A percentile compares a stretch with the other conserved stretches of the same genome.
These are phyloP conservation scores for Tolypocladium pustulatum DNA, from an alignment of 2,329 filamentous ascomycete species.

Conservation along the genomic window DNA sequence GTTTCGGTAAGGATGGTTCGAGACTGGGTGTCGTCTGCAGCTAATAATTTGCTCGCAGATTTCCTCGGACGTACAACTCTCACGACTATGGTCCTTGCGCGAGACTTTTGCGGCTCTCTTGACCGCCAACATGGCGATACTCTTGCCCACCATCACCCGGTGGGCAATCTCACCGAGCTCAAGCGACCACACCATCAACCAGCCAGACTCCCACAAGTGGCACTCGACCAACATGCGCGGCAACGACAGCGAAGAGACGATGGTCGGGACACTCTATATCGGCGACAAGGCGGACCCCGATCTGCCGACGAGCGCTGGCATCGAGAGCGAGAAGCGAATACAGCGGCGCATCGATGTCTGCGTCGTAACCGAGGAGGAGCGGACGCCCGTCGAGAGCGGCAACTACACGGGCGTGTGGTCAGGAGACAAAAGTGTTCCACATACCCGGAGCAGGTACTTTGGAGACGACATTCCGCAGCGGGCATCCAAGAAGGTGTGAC, in stretches of 20 bases:
- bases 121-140: neutral
- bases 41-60: neutral
- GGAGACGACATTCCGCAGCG: conserved; percentile 9
- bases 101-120: conserved; percentile 1
- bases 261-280: neutral
- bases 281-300: neutral
- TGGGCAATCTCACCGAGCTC: neutral
- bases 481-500: neutral
- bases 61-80: neutral
- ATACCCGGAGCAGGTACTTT: conserved; percentile 9
- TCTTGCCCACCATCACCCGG: neutral
- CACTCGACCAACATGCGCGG: neutral
- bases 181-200: neutral
- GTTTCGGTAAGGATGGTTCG: neutral
- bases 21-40: too few species aligned
- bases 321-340: neutral
- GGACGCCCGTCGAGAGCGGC: conserved; percentile 3
- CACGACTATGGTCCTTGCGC: conserved; percentile 1
- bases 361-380: conserved; percentile 5
- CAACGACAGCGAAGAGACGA: conserved; percentile 4
- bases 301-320: neutral
- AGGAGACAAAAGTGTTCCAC: conserved; percentile 3
- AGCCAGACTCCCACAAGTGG: neutral
- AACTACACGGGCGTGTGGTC: conserved; percentile 14
- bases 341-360: conserved; percentile 7